Percentiles rank a stretch among this genome's conserved stretches.
These are phyloP conservation scores for Mercurialis annua DNA, from an alignment of 345 rosid species.

Conservation along the genomic window DNA sequence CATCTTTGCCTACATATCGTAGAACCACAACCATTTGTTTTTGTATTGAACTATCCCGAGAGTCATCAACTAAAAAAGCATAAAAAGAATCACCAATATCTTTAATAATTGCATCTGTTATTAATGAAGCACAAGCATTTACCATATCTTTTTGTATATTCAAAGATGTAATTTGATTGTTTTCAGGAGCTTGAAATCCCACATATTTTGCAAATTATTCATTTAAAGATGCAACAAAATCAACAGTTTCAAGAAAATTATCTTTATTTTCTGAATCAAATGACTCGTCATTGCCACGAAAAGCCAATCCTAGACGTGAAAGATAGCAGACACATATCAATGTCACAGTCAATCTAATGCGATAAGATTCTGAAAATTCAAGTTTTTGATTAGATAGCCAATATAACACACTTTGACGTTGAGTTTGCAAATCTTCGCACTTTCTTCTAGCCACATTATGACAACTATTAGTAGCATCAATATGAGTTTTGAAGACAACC, in stretches of 20 bases:
- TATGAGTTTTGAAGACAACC: background rate
- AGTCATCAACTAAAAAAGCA: background rate
- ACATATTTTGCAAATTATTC: background rate
- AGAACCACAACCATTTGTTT: background rate
- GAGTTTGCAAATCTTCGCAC: no score
- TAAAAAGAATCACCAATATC: no score
- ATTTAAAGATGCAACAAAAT: background rate
- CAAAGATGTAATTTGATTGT: background rate
- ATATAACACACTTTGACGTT: no score
- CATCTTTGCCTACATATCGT: background rate
- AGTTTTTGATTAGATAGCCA: no score
- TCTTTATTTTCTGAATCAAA: background rate
- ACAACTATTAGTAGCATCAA: background rate
- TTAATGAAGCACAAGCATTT: background rate
- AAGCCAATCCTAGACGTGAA: background rate
- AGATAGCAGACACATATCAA: no score
- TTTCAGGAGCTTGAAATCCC: background rate
- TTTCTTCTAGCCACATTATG: background rate
- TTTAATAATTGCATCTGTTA: background rate
- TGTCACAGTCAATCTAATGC: no score
- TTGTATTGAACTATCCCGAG: background rate
- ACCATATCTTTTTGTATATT: background rate
- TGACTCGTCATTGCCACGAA: background rate
- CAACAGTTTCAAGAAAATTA: background rate
- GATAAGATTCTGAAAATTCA: no score